Evolutionary conservation across 2,329 filamentous ascomycete species (phyloP).

Genomic region (Macrophomina pseudophaseolina): DNA sequence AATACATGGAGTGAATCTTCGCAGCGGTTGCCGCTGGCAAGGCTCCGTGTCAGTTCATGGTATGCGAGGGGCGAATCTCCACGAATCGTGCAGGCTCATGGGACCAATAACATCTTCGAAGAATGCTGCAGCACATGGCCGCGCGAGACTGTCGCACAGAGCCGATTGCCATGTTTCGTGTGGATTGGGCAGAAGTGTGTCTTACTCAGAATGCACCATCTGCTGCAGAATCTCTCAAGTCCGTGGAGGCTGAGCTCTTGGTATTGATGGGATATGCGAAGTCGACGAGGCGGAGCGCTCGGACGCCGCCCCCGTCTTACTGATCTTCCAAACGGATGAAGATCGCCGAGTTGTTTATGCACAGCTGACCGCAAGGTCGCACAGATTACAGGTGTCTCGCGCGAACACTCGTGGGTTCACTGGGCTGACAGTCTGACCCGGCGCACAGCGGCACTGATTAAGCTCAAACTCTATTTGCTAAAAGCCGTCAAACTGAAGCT

Average conservation of each 20-base stretch:
- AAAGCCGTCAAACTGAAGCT: neutral
- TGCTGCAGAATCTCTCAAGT: neutral
- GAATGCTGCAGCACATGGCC: neutral
- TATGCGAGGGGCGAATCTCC: neutral
- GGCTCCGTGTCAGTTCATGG: neutral
- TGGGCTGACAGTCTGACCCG: conserved; percentile 12
- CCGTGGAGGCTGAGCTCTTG: conserved; percentile 10
- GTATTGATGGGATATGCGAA: neutral
- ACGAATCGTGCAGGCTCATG: neutral
- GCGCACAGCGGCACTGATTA: conserved; percentile 1
- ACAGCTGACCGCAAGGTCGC: conserved; percentile 10
- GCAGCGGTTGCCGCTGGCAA: neutral
- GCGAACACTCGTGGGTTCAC: neutral
- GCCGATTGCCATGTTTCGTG: neutral
- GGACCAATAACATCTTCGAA: neutral
- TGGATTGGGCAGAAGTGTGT: neutral
- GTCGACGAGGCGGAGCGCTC: neutral
- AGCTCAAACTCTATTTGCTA: conserved; percentile 20
- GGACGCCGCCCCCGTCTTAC: neutral
- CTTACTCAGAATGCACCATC: conserved; percentile 14
- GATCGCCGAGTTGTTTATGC: conserved; percentile 10
- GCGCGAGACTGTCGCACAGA: neutral
- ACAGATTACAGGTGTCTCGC: neutral
- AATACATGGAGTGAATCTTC: neutral
- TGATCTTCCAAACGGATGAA: conserved; percentile 4